Evolutionary conservation across 2,329 filamentous ascomycete species (phyloP), one percentile per base, ranked within the genome.

Genomic region (Trichoderma harzianum): DNA sequence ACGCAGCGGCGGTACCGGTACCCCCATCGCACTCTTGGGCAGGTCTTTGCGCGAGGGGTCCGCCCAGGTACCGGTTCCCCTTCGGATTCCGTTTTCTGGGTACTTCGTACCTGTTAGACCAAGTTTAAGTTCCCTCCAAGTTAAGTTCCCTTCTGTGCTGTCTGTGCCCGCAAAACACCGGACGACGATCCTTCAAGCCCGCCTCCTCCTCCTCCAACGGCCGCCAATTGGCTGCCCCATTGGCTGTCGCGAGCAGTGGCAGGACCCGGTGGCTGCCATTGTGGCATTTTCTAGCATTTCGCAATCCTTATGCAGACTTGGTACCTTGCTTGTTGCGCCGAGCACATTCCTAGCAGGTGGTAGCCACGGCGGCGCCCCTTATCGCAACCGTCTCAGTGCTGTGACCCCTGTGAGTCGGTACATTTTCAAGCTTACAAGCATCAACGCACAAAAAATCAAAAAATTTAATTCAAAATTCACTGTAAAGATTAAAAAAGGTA

Each of bases 1-100:
- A 69, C 53, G 53, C 53, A 61, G 55, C 55, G 28, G 66, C 55
- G 55, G 66, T 69, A 69, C 66, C 55, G 55, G 55, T 61, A 61
- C 55, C 58, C 58, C 66, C 66, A 51, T 60, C 63, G 16, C 63
- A 11, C 3, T n/a, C 39, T 16, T 66, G 63, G 43, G 28, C 43
- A 66, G 63, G 63, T 26, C 43, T 34, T 21, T 60, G 57, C n/a
- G 63, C 43, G 11, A 8, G 43, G 63, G n/a, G 39, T n/a, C 43
- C 63, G 32, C 30, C 43, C 47, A 36, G 63, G 63, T 53, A 65
- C 61, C 36, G 43, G 36, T 21, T 43, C 32, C 34, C 32, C 24
- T 28, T 43, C 53, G 18, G 64, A 21, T 57, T 57, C 34, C 24
- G 16, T 67, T 53, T 39, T n/a, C 11, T 18, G 53, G 51, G 61